These are phyloP conservation scores for Aspergillus nanangensis DNA, from an alignment of 495 filamentous ascomycete species.

Conservation along the genomic window DNA sequence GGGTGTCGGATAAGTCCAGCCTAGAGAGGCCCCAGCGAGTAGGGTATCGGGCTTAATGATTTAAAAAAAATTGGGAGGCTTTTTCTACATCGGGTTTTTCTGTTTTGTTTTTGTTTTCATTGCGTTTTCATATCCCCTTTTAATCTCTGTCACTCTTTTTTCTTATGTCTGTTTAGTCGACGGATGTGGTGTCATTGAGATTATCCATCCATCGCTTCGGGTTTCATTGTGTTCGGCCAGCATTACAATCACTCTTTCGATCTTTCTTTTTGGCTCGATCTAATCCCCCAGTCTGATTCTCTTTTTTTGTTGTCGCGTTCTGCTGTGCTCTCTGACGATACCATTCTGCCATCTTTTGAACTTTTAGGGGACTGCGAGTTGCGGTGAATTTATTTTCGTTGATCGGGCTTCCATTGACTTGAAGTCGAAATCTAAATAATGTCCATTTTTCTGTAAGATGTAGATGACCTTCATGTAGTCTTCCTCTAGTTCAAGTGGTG, in stretches of 20 bases:
- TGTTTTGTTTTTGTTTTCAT: background rate
- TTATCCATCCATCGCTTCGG: background rate
- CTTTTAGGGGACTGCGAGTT: background rate
- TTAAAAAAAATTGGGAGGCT: conserved; percentile 1
- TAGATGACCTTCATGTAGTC: too few relatives aligned
- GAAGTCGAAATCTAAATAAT: too few relatives aligned
- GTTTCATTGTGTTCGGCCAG: background rate
- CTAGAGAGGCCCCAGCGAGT: background rate
- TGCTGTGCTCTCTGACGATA: conserved; percentile 20
- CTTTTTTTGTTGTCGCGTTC: conserved; percentile 4
- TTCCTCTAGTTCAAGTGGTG: too few relatives aligned
- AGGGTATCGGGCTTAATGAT: background rate
- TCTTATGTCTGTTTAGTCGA: background rate
- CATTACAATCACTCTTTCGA: background rate
- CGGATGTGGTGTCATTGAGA: too few relatives aligned
- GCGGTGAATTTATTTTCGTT: background rate
- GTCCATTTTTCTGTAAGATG: background rate
- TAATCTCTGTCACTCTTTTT: background rate
- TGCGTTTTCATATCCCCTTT: conserved; percentile 1
- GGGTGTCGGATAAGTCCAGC: conserved; percentile 34
- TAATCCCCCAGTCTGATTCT: conserved; percentile 1
- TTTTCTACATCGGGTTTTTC: too few relatives aligned
- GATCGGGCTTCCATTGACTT: too few relatives aligned
- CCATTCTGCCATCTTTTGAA: conserved; percentile 17
- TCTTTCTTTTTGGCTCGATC: background rate